These are phyloP conservation scores for Hirsutella minnesotensis DNA, from an alignment of 2,329 filamentous ascomycete species.

Conservation along the genomic window DNA sequence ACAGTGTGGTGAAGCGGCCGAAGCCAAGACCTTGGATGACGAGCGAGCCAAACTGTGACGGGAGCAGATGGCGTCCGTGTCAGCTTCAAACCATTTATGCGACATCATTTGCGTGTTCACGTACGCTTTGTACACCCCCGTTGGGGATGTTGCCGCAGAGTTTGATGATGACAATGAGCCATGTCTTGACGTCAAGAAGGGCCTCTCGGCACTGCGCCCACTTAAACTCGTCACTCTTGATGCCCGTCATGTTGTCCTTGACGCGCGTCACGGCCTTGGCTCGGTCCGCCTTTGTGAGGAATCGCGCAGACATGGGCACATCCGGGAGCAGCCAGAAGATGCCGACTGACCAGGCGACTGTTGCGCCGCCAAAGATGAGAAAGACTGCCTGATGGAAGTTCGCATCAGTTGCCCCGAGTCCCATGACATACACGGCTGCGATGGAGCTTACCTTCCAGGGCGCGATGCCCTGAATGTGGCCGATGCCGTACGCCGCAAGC, in stretches of 20 bases:
- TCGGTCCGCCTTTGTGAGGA: conserved; percentile 15
- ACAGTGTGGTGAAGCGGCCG: conserved; percentile 11
- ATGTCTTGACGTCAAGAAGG: conserved; percentile 13
- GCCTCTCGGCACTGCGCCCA: conserved; percentile 13
- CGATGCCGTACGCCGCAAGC: conserved; percentile 17
- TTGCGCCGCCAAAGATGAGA: conserved; percentile 12
- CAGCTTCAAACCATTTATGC: too few species aligned
- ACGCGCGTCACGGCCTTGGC: conserved; percentile 18
- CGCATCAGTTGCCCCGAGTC: too few species aligned
- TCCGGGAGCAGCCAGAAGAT: conserved; percentile 12
- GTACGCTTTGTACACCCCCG: conserved; percentile 15
- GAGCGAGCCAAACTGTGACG: conserved; percentile 13
- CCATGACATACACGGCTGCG: neutral
- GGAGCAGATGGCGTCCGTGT: too few species aligned
- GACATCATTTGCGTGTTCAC: too few species aligned
- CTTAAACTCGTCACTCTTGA: conserved; percentile 16
- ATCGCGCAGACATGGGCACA: conserved; percentile 13
- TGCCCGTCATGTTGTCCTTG: conserved; percentile 21
- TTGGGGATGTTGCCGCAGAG: conserved; percentile 17
- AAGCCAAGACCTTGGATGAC: conserved; percentile 14
- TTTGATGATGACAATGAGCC: conserved; percentile 14
- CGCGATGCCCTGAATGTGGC: conserved; percentile 11
- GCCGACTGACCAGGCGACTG: conserved; percentile 10
- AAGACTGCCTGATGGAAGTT: conserved; percentile 8
- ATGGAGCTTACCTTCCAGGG: conserved; percentile 13